Percentiles rank a stretch among this genome's conserved stretches.
Evolutionary conservation across 2,329 filamentous ascomycete species (phyloP).

Genomic region (Cladophialophora carrionii): DNA sequence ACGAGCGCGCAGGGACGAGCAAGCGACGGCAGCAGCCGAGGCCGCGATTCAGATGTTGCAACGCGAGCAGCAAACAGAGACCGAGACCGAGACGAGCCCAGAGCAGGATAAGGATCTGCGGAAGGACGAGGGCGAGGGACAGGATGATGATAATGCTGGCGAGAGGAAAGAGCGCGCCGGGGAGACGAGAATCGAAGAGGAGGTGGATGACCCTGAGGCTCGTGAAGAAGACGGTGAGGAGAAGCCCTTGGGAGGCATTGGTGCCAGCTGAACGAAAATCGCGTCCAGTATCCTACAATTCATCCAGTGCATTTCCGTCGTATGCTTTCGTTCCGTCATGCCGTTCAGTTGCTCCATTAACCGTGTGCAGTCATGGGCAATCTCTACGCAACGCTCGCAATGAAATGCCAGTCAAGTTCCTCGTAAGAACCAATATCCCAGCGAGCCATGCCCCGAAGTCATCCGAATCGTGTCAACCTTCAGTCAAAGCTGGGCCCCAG

Average conservation of each 20-base stretch:
- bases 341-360: neutral
- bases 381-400: neutral
- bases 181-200: neutral
- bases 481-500: conserved; percentile 61
- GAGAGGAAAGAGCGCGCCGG: neutral
- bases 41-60: conserved; percentile 12
- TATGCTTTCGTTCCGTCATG: neutral
- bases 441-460: neutral
- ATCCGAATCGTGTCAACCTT: conserved; percentile 35
- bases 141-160: neutral
- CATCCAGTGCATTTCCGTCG: neutral
- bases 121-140: neutral
- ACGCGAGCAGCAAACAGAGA: conserved; percentile 3
- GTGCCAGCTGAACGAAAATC: conserved; percentile 4
- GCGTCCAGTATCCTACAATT: neutral
- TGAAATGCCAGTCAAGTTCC: neutral
- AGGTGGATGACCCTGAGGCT: neutral
- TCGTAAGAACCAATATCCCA: neutral
- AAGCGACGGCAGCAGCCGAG: conserved; percentile 25
- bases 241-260: neutral
- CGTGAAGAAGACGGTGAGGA: neutral
- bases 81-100: neutral
- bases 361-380: neutral
- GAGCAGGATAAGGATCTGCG: neutral
- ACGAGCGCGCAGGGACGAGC: conserved; percentile 24